Evolutionary conservation across 495 filamentous ascomycete species (phyloP).

Genomic region (Penicillium cinerascens): DNA sequence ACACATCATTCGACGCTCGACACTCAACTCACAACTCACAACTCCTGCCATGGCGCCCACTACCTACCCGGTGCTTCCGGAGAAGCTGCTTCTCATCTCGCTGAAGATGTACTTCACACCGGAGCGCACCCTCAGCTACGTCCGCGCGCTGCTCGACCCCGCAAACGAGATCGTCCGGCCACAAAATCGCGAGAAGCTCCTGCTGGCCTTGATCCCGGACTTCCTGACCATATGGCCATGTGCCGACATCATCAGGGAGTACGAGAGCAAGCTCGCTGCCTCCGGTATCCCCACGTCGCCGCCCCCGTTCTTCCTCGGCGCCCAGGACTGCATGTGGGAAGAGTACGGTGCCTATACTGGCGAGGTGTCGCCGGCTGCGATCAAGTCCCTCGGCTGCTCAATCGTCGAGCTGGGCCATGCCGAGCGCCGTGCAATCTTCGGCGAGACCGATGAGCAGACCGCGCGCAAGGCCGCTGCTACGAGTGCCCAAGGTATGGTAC

Average conservation of each 20-base stretch:
- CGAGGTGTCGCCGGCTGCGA: constrained; percentile 64
- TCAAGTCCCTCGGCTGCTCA: constrained; percentile 60
- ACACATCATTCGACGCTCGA: not conserved
- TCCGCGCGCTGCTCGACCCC: constrained; percentile 52
- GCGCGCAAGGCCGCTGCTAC: constrained; percentile 65
- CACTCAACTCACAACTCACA: constrained; percentile 1
- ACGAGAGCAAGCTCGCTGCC: constrained; percentile 29
- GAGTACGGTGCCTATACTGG: constrained; percentile 67
- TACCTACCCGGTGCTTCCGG: constrained; percentile 47
- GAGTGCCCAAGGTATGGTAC: constrained; percentile 64
- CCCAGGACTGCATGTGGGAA: constrained; percentile 70
- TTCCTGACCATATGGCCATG: constrained; percentile 63
- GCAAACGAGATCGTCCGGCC: constrained; percentile 35
- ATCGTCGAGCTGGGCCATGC: constrained; percentile 80
- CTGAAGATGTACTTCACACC: constrained; percentile 84
- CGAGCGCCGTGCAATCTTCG: constrained; percentile 65
- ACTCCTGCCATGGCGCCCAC: constrained; percentile 20
- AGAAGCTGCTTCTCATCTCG: constrained; percentile 71
- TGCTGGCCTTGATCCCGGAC: constrained; percentile 80
- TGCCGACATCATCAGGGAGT: constrained; percentile 45
- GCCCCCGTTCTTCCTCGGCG: constrained; percentile 60
- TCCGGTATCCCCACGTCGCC: constrained; percentile 13
- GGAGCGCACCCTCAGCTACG: constrained; percentile 58
- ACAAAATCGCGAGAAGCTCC: constrained; percentile 65
- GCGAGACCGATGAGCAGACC: constrained; percentile 63